Conservation (phyloP, 2,329 filamentous ascomycete species). For the Xylaria hypoxylon region DNA sequence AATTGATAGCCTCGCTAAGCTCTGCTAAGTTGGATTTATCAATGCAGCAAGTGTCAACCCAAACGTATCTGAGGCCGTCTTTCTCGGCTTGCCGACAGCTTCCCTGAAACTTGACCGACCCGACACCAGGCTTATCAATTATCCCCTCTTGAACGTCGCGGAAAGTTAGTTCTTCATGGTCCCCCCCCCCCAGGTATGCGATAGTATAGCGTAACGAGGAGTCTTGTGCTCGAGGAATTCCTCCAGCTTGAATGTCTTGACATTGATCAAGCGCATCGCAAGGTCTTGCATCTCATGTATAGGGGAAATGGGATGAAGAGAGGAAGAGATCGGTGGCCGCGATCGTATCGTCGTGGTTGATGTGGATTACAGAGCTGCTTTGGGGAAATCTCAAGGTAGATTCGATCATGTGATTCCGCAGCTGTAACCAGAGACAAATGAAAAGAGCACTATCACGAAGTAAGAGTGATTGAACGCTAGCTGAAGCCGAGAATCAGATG, state of each 20-base stretch:
- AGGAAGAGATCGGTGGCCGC: too few relatives aligned
- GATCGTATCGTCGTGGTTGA: too few relatives aligned
- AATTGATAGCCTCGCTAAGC: conserved; percentile 23
- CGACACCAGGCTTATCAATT: not conserved
- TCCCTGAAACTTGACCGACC: conserved; percentile 15
- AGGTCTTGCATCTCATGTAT: too few relatives aligned
- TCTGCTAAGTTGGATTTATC: conserved; percentile 15
- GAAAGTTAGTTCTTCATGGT: conserved; percentile 6
- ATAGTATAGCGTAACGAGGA: conserved; percentile 24
- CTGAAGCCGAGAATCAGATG: too few relatives aligned
- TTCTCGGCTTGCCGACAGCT: conserved; percentile 8
- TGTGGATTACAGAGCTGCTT: too few relatives aligned
- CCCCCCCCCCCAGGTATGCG: conserved; percentile 16
- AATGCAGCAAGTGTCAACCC: conserved; percentile 32
- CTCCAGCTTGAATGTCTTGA: conserved; percentile 10
- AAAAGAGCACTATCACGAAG: too few relatives aligned
- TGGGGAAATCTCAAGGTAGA: too few relatives aligned
- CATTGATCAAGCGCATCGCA: conserved; percentile 26
- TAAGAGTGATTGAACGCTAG: too few relatives aligned
- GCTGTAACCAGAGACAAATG: too few relatives aligned
- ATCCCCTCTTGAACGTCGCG: not conserved
- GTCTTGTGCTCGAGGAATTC: conserved; percentile 11
- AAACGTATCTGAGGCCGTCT: conserved; percentile 12
- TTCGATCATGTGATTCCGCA: too few relatives aligned
- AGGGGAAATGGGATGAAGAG: too few relatives aligned